Evolutionary conservation across 805 yeast genomes (phyloP).

Genomic region (Pachysolen tannophilus): DNA sequence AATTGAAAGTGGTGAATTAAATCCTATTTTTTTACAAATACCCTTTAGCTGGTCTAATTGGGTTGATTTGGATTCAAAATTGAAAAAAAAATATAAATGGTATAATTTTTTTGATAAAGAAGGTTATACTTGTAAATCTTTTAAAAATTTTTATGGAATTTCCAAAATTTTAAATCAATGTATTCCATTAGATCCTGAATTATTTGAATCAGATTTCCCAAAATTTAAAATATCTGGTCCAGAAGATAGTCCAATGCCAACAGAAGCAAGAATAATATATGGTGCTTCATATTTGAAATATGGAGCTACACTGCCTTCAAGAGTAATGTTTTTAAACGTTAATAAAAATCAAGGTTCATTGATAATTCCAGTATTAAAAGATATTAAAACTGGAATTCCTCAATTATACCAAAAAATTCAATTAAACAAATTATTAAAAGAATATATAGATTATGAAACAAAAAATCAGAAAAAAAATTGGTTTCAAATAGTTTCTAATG

Average conservation of each 20-base stretch:
- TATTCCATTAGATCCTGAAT: conserved; percentile 3
- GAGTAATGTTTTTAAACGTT: conserved; percentile 24
- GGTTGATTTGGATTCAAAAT: conserved; percentile 18
- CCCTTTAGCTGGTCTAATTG: conserved; percentile 27
- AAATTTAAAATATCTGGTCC: conserved; percentile 18
- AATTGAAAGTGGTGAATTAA: conserved; percentile 12
- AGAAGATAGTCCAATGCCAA: conserved; percentile 17
- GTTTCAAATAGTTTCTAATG: conserved; percentile 13
- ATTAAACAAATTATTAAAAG: conserved; percentile 10
- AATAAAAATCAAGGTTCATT: conserved; percentile 16
- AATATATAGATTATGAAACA: conserved; percentile 14
- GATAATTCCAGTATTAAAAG: conserved; percentile 18
- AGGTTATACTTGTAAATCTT: conserved; percentile 14
- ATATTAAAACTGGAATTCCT: conserved; percentile 6
- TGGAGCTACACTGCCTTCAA: conserved; percentile 23
- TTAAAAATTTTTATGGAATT: conserved; percentile 10
- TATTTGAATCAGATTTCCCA: conserved; percentile 10
- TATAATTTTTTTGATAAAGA: conserved; percentile 6
- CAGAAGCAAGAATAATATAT: conserved; percentile 22
- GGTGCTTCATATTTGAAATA: conserved; percentile 27
- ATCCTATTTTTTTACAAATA: conserved; percentile 15
- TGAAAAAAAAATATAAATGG: conserved; percentile 11
- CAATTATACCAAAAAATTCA: conserved; percentile 8
- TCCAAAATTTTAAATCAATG: conserved; percentile 5
- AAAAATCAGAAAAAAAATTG: conserved; percentile 2